A percentile compares a stretch with the other conserved stretches of the same genome.
These are phyloP conservation scores for Fusarium musae DNA, from an alignment of 2,329 filamentous ascomycete species.

Conservation along the genomic window DNA sequence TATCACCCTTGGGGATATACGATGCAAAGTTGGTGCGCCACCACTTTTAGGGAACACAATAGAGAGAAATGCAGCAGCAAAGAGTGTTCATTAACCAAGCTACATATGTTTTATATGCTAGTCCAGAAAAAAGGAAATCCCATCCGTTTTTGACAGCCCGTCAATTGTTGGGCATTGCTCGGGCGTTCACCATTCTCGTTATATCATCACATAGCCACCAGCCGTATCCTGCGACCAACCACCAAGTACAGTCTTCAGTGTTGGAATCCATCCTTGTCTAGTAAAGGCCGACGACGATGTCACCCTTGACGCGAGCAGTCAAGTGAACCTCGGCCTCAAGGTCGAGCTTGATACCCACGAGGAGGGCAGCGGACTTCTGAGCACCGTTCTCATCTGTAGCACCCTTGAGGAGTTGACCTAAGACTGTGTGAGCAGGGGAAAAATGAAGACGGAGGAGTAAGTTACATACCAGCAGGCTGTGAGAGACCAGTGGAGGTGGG, in stretches of 20 bases:
- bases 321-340: slow-evolving; percentile 71
- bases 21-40: not conserved
- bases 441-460: too few species aligned
- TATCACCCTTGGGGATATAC: not conserved
- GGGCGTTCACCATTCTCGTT: slow-evolving; percentile 32
- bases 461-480: slow-evolving; percentile 46
- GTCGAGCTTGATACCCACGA: slow-evolving; percentile 72
- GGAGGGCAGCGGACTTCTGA: slow-evolving; percentile 66
- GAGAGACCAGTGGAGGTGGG: slow-evolving; percentile 51
- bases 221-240: slow-evolving; percentile 29
- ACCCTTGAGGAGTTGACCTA: slow-evolving; percentile 66
- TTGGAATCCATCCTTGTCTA: slow-evolving; percentile 17
- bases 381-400: slow-evolving; percentile 67
- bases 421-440: slow-evolving; percentile 3
- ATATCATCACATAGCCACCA: slow-evolving; percentile 35
- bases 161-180: slow-evolving; percentile 32
- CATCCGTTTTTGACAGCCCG: slow-evolving; percentile 31
- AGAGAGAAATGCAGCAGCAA: slow-evolving; percentile 24
- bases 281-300: slow-evolving; percentile 62
- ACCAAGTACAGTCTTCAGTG: slow-evolving; percentile 1
- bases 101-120: slow-evolving; percentile 33
- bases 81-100: slow-evolving; percentile 27
- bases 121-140: slow-evolving; percentile 26
- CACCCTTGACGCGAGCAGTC: slow-evolving; percentile 68
- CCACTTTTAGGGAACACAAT: too few species aligned